Percentiles rank a stretch among this genome's conserved stretches.
phyloP scores from a whole-genome alignment of 2,329 filamentous ascomycete species.

The Ambrosiella beaveri region DNA sequence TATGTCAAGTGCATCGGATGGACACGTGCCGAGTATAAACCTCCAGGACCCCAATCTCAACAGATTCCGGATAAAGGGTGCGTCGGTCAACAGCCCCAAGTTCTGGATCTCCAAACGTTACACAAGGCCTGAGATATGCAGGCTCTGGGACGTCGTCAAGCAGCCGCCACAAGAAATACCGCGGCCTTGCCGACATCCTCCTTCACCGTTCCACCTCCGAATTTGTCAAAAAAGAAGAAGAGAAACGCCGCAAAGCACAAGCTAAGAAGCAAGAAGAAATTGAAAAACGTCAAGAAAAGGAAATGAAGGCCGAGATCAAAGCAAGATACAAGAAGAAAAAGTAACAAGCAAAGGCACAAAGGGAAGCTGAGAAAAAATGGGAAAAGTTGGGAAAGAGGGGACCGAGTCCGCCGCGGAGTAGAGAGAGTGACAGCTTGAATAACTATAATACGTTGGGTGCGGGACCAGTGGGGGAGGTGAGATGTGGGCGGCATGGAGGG shows the following conservation, averaged over 20 bases:
- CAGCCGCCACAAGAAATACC: not conserved
- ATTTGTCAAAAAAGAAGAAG: slow-evolving; percentile 1
- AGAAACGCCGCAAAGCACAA: slow-evolving; percentile 18
- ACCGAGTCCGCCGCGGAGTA: not conserved
- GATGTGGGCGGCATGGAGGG: not conserved
- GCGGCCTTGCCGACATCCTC: slow-evolving; percentile 5
- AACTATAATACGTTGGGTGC: not conserved
- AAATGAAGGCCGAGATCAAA: slow-evolving; percentile 33
- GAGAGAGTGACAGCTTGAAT: not conserved
- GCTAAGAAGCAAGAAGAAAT: slow-evolving; percentile 35
- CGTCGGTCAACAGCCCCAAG: not conserved
- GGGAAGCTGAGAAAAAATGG: slow-evolving; percentile 37
- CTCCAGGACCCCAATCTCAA: not conserved
- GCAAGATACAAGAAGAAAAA: slow-evolving; percentile 30
- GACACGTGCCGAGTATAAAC: not conserved
- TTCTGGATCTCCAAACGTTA: not conserved
- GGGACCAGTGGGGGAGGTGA: not conserved
- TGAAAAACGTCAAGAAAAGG: slow-evolving; percentile 28
- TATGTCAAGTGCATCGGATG: not conserved
- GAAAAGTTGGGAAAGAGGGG: slow-evolving; percentile 25
- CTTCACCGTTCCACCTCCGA: slow-evolving; percentile 1
- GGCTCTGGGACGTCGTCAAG: not conserved
- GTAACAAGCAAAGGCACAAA: slow-evolving; percentile 28
- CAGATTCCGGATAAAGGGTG: not conserved
- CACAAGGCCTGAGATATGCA: not conserved